Percentiles rank a stretch among this genome's conserved stretches.
These are phyloP conservation scores for Priceomyces castillae DNA, from an alignment of 805 yeast species.

Conservation along the genomic window DNA sequence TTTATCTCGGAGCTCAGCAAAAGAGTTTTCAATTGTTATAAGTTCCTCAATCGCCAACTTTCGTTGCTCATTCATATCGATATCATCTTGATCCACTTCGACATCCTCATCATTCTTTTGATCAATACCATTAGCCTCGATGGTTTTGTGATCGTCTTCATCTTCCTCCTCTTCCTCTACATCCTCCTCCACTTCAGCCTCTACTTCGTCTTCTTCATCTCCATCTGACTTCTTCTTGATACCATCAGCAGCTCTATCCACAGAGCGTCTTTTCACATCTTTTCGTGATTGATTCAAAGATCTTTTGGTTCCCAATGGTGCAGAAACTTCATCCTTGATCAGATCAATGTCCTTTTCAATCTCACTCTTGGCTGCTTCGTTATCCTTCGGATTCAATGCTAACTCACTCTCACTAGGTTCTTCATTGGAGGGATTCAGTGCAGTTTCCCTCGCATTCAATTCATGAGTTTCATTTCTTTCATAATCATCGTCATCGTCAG, in stretches of 20 bases:
- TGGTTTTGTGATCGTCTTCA: constrained; percentile 13
- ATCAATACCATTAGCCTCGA: constrained; percentile 14
- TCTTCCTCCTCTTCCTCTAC: constrained; percentile 15
- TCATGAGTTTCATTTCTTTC: constrained; percentile 1
- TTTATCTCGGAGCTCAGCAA: constrained; percentile 81
- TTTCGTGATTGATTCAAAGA: neutral
- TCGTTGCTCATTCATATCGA: constrained; percentile 42
- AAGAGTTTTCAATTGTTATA: constrained; percentile 77
- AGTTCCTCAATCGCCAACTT: constrained; percentile 68
- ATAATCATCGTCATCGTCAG: constrained; percentile 28
- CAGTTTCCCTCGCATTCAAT: neutral
- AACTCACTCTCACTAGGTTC: constrained; percentile 11
- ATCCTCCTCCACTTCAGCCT: constrained; percentile 15
- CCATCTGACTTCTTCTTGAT: constrained; percentile 17
- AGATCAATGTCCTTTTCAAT: neutral
- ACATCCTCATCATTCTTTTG: constrained; percentile 12
- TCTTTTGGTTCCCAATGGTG: neutral
- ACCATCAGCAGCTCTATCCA: constrained; percentile 12
- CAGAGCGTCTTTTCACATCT: constrained; percentile 2
- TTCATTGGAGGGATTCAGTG: neutral
- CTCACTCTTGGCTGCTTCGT: constrained; percentile 11
- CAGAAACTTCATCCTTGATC: neutral
- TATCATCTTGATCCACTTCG: constrained; percentile 13
- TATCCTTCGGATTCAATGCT: constrained; percentile 15
- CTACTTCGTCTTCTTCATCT: constrained; percentile 13